Evolutionary conservation across 2,329 filamentous ascomycete genomes (phyloP), one percentile per base, ranked within the genome.

Genomic region (Ophiosphaerella narmari): DNA sequence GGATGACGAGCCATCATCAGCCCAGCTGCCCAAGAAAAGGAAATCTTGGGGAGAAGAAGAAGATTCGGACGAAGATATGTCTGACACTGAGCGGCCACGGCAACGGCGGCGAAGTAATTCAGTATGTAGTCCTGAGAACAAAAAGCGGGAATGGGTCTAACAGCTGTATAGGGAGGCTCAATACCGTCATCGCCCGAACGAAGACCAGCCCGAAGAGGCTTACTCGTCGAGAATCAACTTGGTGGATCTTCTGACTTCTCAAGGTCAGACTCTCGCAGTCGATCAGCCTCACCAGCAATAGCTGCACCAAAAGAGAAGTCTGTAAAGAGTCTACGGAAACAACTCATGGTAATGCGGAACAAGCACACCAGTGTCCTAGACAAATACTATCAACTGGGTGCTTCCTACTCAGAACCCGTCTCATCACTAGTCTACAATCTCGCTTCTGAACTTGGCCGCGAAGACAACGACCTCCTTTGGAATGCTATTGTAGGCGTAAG

Each of bases 391-490:
- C 83, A 86, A 24, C 82, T 90, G 26, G 94, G 94, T 35, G 87
- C 90, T 2, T 96, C 91, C 2, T 97, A 96, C 68, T 93, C 93
- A 0, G 94, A 99, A 70, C 94, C 94, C 1, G 90, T 97, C 47
- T 94, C 92, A 0, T 96, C 92, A 0, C 87, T 97, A 77, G 84
- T 97, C 67, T 99, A 97, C 74, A 95, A 91, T 0, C 80, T 99
- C 12, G 94, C 93, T 1, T 96, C 92, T 1, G 94, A 97, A 68
- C 84, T 99, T 6, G 94, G 94, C 55, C 88, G 92, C 45, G 94
- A 97, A 79, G 93, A 97, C 72, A 99, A 97, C 65, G 92, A 99
- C 65, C 80, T 97, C 18, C 80, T 99, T 12, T 99, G 94, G 94
- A 82, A 96, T 50, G 86, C 91, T 5, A 96, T 97, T 65, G 90